Evolutionary conservation across 1,284 basidiomycete genomes (phyloP), one percentile per base, ranked within the genome.

Genomic region (Meira nashicola): DNA sequence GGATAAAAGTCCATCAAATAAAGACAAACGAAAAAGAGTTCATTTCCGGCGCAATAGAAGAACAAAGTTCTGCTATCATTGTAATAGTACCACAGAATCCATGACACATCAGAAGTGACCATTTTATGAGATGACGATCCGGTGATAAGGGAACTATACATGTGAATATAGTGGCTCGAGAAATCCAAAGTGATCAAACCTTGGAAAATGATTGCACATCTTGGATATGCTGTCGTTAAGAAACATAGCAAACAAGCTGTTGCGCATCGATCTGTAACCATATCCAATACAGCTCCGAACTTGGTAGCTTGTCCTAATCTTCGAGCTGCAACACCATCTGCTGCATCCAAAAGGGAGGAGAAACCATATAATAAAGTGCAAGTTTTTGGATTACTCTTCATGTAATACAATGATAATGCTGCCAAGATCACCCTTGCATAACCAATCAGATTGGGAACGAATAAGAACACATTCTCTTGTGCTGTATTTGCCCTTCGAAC

Each of bases 231-330:
- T 6, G 88, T 89, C 9, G 92, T 86, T 43, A 99, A 85, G 83
- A 94, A 97, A 80, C 91, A 95, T 37, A 98, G 83, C 64, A 98
- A 82, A 78, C 92, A 93, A 1, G 92, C 89, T 2, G 95, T 98
- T 40, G 95, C 94, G 82, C 94, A 96, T 90, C 94, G 84, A 80
- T 99, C 94, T n/a, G 95, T 98, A 57, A 99, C 94, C 95, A 99
- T 99, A 80, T 99, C 95, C 71, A 99, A 82, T 41, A 98, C 94
- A 3, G 92, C 93, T 41, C 95, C 95, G 79, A 98, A 97, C 81
- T 94, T 94, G 60, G 89, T 92, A 17, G 90, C 65, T 62, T 99
- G 94, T 7, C 86, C 86, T 39, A 96, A 81, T 2, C 85, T 85
- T 59, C 95, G 84, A n/a, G 95, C 95, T 4, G 89, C 93, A 77